Evolutionary conservation across 2,329 filamentous ascomycete genomes (phyloP).

Genomic region (Fusarium dlaminii): DNA sequence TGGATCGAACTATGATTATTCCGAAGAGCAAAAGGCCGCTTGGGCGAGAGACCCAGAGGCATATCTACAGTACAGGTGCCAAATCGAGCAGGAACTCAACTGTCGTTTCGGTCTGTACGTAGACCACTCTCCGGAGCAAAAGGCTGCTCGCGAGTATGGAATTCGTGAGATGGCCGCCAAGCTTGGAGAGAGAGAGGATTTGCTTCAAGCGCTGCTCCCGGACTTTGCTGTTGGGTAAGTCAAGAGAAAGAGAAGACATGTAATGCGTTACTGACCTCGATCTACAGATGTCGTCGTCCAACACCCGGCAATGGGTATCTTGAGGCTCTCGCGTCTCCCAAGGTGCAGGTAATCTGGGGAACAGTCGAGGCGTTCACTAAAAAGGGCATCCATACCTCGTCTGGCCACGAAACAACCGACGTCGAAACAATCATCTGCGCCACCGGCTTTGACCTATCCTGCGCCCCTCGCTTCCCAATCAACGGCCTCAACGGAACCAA

Average conservation of each 20-base stretch:
- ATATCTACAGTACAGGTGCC: neutral
- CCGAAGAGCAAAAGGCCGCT: neutral
- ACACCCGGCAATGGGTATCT: neutral
- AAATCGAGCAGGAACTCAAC: neutral
- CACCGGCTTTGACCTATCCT: neutral
- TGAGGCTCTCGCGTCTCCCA: neutral
- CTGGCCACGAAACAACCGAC: neutral
- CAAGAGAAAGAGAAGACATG: neutral
- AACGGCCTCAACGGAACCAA: neutral
- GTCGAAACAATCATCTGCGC: neutral
- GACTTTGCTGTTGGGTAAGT: neutral
- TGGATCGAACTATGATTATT: neutral
- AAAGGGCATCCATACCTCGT: neutral
- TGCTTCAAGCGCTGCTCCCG: neutral
- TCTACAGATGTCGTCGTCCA: neutral
- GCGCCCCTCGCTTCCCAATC: neutral
- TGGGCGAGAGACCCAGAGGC: neutral
- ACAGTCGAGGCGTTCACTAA: neutral
- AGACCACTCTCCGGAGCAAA: neutral
- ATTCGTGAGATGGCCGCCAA: neutral
- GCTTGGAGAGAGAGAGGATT: neutral
- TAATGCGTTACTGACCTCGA: neutral
- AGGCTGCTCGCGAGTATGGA: neutral
- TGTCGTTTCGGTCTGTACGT: neutral
- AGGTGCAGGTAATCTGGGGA: neutral